These are phyloP conservation scores for Nakazawaea anatomiae DNA, from an alignment of 805 yeast genomes.

Conservation along the genomic window DNA sequence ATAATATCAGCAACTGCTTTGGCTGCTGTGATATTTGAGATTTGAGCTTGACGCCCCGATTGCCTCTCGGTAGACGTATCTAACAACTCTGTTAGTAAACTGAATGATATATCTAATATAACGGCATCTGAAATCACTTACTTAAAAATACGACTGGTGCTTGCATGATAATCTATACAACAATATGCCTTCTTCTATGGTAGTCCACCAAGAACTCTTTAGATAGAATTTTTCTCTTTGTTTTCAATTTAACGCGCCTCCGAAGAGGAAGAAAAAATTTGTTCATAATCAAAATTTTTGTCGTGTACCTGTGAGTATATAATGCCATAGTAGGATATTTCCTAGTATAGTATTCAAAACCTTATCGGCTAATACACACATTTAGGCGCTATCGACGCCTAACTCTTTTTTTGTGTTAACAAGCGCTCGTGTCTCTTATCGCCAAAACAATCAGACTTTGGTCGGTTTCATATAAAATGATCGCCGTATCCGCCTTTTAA, in stretches of 20 bases:
- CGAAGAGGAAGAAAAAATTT: not conserved
- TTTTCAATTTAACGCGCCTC: not conserved
- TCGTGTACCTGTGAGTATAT: not conserved
- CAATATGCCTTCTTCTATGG: too few relatives aligned
- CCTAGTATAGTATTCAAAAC: not conserved
- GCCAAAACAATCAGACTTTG: too few relatives aligned
- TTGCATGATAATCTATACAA: slow-evolving; percentile 41
- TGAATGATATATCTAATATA: slow-evolving; percentile 11
- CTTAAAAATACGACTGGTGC: slow-evolving; percentile 81
- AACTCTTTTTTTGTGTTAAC: too few relatives aligned
- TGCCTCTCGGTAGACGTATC: slow-evolving; percentile 88
- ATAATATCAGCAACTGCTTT: slow-evolving; percentile 97
- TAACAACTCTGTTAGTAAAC: slow-evolving; percentile 9
- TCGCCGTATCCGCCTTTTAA: too few relatives aligned
- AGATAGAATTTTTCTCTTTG: not conserved
- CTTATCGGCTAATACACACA: too few relatives aligned
- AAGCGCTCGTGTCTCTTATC: too few relatives aligned
- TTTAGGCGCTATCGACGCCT: too few relatives aligned
- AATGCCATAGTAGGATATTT: not conserved
- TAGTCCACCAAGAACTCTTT: too few relatives aligned
- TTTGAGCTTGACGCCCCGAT: slow-evolving; percentile 95
- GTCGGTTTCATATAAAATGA: too few relatives aligned
- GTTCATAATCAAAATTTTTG: not conserved
- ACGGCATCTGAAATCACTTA: slow-evolving; percentile 17
- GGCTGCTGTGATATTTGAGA: slow-evolving; percentile 98